Conservation (phyloP, 139 green algal species). For the Mesostigma viride region DNA sequence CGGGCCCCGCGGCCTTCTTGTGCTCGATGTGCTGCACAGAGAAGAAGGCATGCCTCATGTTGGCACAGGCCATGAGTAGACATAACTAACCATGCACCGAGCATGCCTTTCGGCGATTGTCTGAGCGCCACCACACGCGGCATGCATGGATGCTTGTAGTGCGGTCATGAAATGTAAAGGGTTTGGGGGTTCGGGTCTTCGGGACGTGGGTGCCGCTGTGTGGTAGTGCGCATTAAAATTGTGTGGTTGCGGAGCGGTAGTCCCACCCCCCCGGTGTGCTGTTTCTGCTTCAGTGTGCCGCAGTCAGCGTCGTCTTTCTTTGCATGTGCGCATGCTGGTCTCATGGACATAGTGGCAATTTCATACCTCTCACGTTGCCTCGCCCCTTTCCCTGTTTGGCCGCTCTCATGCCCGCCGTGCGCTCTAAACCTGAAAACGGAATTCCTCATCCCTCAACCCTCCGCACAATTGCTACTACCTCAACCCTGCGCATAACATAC, state of each 20-base stretch:
- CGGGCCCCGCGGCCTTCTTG: background rate
- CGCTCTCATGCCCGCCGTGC: too few relatives aligned
- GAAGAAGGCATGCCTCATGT: background rate
- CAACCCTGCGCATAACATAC: too few relatives aligned
- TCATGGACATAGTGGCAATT: background rate
- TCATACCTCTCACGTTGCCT: background rate
- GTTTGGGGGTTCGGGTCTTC: background rate
- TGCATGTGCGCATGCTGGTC: background rate
- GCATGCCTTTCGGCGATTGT: background rate
- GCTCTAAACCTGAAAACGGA: too few relatives aligned
- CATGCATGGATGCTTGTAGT: background rate
- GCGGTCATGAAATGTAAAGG: background rate
- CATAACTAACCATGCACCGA: background rate
- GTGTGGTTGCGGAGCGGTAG: background rate
- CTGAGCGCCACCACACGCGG: background rate
- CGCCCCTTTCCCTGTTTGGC: background rate
- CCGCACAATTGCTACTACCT: background rate
- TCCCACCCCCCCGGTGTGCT: background rate
- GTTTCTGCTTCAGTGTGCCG: background rate
- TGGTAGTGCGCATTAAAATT: conserved; percentile 1
- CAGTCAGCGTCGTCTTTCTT: background rate
- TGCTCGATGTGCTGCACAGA: background rate
- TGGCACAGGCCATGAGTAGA: background rate
- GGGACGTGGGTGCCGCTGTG: background rate
- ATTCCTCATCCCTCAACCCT: background rate